phyloP scores from a whole-genome alignment of 2,329 filamentous ascomycete species.

The Paraphoma sp. region DNA sequence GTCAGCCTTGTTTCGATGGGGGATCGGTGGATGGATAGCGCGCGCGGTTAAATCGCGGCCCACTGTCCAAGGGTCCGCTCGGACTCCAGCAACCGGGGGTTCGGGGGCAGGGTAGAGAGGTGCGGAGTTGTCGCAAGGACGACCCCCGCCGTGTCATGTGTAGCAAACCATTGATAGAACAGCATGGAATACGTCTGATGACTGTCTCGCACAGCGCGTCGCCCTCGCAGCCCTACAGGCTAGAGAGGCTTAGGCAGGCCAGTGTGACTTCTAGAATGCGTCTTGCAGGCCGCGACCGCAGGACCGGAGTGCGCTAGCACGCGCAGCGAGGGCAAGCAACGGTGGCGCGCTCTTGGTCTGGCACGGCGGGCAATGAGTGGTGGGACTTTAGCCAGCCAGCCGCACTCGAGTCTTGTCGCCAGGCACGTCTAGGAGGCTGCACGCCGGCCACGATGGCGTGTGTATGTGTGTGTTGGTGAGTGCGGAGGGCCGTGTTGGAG shows the following conservation, averaged over 20 bases:
- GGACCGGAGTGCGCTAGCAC: background rate
- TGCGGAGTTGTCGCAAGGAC: too few species aligned
- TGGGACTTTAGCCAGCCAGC: slow-evolving; percentile 15
- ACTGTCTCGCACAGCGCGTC: background rate
- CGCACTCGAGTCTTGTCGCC: background rate
- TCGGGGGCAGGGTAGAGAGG: background rate
- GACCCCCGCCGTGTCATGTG: background rate
- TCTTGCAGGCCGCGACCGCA: slow-evolving; percentile 1
- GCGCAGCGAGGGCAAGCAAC: background rate
- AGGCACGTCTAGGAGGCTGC: background rate
- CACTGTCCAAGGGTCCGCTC: background rate
- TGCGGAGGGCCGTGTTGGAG: background rate
- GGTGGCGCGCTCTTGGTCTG: slow-evolving; percentile 7
- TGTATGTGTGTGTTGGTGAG: background rate
- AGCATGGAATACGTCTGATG: background rate
- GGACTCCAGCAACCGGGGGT: slow-evolving; percentile 1
- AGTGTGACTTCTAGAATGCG: background rate
- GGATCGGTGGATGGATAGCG: background rate
- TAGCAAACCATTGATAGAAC: background rate
- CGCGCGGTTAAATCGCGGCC: slow-evolving; percentile 10
- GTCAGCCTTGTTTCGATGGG: background rate
- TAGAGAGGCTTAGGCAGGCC: background rate
- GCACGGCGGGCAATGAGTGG: slow-evolving; percentile 12
- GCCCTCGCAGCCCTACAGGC: slow-evolving; percentile 5
- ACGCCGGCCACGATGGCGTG: too few species aligned